Conservation (phyloP, 2,329 filamentous ascomycete genomes). For the Colletotrichum sp. region DNA sequence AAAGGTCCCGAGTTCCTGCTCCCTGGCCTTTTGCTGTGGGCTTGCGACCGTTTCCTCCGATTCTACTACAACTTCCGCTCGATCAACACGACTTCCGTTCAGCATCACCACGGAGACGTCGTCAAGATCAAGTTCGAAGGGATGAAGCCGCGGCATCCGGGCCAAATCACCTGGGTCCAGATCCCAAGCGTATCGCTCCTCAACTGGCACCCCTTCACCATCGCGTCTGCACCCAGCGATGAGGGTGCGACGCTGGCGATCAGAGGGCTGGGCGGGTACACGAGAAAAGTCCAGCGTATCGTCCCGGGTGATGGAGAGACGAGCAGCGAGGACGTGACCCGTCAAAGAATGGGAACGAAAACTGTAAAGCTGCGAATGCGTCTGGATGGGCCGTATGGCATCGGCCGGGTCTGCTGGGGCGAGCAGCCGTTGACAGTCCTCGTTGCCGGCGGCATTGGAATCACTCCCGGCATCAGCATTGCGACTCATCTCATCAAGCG, state of each 20-base stretch:
- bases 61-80: neutral
- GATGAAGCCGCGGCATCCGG: neutral
- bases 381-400: rapidly evolving
- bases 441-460: neutral
- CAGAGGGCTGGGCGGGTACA: neutral
- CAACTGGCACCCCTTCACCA: neutral
- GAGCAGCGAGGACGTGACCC: neutral
- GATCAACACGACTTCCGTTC: neutral
- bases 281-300: neutral
- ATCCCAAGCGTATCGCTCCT: neutral
- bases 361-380: rapidly evolving
- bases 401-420: neutral
- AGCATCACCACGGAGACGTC: neutral
- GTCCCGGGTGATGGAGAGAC: neutral
- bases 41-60: neutral
- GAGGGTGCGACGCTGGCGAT: neutral
- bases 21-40: neutral
- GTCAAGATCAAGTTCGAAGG: neutral
- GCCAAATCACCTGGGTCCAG: neutral
- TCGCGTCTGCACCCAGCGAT: neutral
- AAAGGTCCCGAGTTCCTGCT: neutral
- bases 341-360: rapidly evolving
- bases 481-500: neutral
- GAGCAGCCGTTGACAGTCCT: neutral
- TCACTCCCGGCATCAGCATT: neutral